Evolutionary conservation across 495 filamentous ascomycete genomes (phyloP), one percentile per base, ranked within the genome.

Genomic region (Aspergillus steynii): DNA sequence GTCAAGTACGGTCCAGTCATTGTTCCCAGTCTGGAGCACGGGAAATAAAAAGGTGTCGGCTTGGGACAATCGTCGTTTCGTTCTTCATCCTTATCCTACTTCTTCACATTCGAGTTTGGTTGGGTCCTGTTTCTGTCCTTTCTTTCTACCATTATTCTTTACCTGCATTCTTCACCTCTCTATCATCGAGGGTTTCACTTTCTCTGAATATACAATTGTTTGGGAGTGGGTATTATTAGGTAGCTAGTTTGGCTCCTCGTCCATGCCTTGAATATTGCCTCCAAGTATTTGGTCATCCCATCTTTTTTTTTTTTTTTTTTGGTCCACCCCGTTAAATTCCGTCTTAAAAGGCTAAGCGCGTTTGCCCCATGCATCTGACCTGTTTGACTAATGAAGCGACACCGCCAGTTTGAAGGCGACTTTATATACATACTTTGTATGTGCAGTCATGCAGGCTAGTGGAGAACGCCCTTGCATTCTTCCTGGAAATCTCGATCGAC

Each of bases 1-100:
- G 92, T 92, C 53, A 99, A 99, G 79, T 99, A 97, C 74, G 95
- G 95, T 8, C 95, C 95, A 45, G 96, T 98, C 15, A 90, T 98
- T 77, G 87, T 99, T 69, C 96, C 96, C 55, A 91, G 87, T 78
- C 75, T 99, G 68, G 96, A 96, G 73, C 91, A 88, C 80, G 95
- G 96, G 7, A 68, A 70, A 55, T 80, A 53, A 69, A 47, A 34
- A 12, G 1, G 8, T 1, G 7, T 20, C 10, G 14, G 28, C n/a
- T 53, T 6, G 29, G 7, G 25, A 20, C 1, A 47, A 29, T 42
- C 37, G 37, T 4, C 37, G 9, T 42, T 14, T 15, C 37, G 37
- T 27, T 50, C 5, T 10, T 26, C 25, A 6, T 9, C 20, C 4
- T 50, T n/a, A 1, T 26, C 12, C 51, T 54, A 6, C 9, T 12